phyloP scores from a whole-genome alignment of 179 eudicot genomes.

The Silene vulgaris region DNA sequence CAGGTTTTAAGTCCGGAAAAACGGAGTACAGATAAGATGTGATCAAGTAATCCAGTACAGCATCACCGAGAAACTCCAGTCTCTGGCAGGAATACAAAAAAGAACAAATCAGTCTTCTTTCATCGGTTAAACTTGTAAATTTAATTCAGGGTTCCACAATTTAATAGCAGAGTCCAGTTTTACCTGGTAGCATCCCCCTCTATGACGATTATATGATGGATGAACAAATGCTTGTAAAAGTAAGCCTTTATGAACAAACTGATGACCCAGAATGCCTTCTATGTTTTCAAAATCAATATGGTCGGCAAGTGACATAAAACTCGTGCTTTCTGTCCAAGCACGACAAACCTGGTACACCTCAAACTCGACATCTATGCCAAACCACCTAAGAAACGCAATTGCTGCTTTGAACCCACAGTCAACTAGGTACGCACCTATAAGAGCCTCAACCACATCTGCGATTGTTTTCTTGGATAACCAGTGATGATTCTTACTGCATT shows the following conservation, averaged over 20 bases:
- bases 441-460: slow-evolving; percentile 90
- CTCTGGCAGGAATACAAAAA: slow-evolving; percentile 44
- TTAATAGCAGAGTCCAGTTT: neutral
- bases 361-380: slow-evolving; percentile 67
- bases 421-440: slow-evolving; percentile 77
- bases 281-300: slow-evolving; percentile 42
- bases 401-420: slow-evolving; percentile 94
- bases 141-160: neutral
- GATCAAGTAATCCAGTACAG: slow-evolving; percentile 86
- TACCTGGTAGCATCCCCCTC: slow-evolving; percentile 98
- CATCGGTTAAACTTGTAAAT: neutral
- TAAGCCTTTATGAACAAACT: slow-evolving; percentile 65
- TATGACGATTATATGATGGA: slow-evolving; percentile 68
- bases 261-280: slow-evolving; percentile 52
- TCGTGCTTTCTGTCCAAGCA: slow-evolving; percentile 58
- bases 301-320: slow-evolving; percentile 50
- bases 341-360: slow-evolving; percentile 47
- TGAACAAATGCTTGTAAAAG: slow-evolving; percentile 86
- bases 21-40: slow-evolving; percentile 79
- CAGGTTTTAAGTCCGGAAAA: slow-evolving; percentile 82
- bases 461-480: slow-evolving; percentile 85
- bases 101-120: neutral
- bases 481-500: slow-evolving; percentile 73
- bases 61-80: slow-evolving; percentile 96
- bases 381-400: slow-evolving; percentile 75